A percentile compares a stretch with the other conserved stretches of the same genome.
phyloP scores from a whole-genome alignment of 768 basidiomycete genomes.

The Boletus reticulatus region DNA sequence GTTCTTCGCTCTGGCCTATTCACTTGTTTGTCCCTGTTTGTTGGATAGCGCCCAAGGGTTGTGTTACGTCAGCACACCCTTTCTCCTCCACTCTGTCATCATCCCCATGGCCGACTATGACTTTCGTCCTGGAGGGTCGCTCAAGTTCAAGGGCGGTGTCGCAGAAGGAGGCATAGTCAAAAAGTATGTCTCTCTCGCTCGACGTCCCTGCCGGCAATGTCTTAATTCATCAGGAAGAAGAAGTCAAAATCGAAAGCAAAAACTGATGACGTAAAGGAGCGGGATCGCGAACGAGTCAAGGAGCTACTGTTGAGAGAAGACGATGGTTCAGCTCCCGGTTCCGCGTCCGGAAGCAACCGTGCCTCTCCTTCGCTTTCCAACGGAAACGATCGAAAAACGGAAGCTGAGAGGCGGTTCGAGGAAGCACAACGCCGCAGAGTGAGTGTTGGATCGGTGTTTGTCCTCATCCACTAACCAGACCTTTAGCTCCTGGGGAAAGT shows the following conservation, averaged over 20 bases:
- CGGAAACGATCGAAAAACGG: slow-evolving; percentile 63
- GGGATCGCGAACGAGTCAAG: slow-evolving; percentile 43
- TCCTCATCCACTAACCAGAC: slow-evolving; percentile 8
- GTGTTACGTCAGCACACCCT: slow-evolving; percentile 31
- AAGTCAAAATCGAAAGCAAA: slow-evolving; percentile 72
- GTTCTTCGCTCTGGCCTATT: not conserved
- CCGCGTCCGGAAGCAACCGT: slow-evolving; percentile 55
- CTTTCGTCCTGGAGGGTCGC: slow-evolving; percentile 80
- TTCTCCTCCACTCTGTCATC: slow-evolving; percentile 15
- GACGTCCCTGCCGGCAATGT: not conserved
- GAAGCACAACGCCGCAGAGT: slow-evolving; percentile 83
- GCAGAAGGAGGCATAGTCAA: slow-evolving; percentile 78
- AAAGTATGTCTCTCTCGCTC: slow-evolving; percentile 52
- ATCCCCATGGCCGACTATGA: slow-evolving; percentile 77
- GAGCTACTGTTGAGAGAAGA: slow-evolving; percentile 53
- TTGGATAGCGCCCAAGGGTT: slow-evolving; percentile 5
- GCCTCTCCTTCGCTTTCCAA: slow-evolving; percentile 57
- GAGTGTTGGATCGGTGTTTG: slow-evolving; percentile 25
- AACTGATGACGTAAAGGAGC: slow-evolving; percentile 42
- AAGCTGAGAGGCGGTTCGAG: slow-evolving; percentile 86
- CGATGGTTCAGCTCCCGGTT: slow-evolving; percentile 36
- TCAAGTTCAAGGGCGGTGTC: slow-evolving; percentile 86
- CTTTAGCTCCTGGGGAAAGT: slow-evolving; percentile 73
- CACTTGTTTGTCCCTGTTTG: slow-evolving; percentile 28
- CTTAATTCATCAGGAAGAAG: slow-evolving; percentile 63